These are phyloP conservation scores for Gomphus bonarii DNA, from an alignment of 1,284 basidiomycete genomes.

Conservation along the genomic window DNA sequence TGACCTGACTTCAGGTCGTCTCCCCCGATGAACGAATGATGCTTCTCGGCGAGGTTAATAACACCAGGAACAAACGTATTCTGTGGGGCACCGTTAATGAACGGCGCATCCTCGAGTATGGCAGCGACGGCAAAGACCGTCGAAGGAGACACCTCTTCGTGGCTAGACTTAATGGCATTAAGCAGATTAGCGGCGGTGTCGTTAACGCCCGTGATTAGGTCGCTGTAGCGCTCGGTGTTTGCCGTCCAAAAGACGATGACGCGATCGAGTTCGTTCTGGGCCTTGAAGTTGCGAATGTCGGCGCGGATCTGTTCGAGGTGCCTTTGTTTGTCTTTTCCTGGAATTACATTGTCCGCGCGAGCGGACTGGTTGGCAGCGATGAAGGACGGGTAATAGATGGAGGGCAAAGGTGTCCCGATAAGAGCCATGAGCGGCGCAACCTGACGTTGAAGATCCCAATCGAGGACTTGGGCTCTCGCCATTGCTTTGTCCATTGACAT, in stretches of 20 bases:
- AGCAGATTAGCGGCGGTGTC: slow-evolving; percentile 91
- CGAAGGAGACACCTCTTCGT: slow-evolving; percentile 90
- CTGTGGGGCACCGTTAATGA: slow-evolving; percentile 97
- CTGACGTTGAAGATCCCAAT: slow-evolving; percentile 96
- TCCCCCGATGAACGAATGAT: slow-evolving; percentile 91
- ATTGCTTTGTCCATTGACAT: slow-evolving; percentile 85
- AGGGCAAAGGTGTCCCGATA: slow-evolving; percentile 81
- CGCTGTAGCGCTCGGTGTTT: slow-evolving; percentile 97
- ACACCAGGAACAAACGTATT: slow-evolving; percentile 98
- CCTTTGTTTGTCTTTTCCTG: slow-evolving; percentile 78
- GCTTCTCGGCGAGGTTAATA: slow-evolving; percentile 85
- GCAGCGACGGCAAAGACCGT: slow-evolving; percentile 93
- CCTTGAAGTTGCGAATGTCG: slow-evolving; percentile 93
- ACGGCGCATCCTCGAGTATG: slow-evolving; percentile 91
- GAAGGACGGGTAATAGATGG: slow-evolving; percentile 93
- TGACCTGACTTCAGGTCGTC: slow-evolving; percentile 97
- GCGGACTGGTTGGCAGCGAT: slow-evolving; percentile 97
- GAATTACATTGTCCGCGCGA: slow-evolving; percentile 88
- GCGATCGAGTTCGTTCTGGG: slow-evolving; percentile 73
- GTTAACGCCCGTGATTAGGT: slow-evolving; percentile 90
- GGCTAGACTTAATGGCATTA: slow-evolving; percentile 72
- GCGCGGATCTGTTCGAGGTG: slow-evolving; percentile 90
- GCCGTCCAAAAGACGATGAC: slow-evolving; percentile 96
- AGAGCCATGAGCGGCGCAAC: slow-evolving; percentile 79
- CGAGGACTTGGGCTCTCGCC: slow-evolving; percentile 88